These are phyloP conservation scores for Monotropa hypopitys DNA, from an alignment of 179 eudicot species.

Conservation along the genomic window DNA sequence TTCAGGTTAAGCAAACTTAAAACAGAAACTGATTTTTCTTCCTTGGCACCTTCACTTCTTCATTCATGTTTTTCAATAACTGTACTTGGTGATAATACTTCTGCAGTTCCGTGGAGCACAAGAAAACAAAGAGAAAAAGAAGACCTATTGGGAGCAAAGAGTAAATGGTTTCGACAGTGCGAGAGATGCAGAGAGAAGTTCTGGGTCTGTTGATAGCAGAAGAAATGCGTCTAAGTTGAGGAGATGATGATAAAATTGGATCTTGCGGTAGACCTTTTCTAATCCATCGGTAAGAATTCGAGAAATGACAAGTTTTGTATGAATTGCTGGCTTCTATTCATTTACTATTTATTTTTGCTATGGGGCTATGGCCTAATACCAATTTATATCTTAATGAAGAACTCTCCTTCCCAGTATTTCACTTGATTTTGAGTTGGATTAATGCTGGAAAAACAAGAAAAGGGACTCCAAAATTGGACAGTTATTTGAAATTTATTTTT, in stretches of 20 bases:
- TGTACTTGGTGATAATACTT: not conserved
- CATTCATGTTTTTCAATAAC: not conserved
- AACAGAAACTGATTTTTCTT: too few relatives aligned
- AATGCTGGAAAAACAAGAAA: too few relatives aligned
- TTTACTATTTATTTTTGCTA: not conserved
- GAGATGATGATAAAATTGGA: not conserved
- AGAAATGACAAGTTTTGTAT: not conserved
- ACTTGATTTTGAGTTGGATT: too few relatives aligned
- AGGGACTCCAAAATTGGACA: too few relatives aligned
- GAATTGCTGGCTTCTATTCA: too few relatives aligned
- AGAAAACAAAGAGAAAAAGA: conserved; percentile 12
- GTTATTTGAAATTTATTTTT: too few relatives aligned
- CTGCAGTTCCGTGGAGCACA: conserved; percentile 20
- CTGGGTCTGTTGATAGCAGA: not conserved
- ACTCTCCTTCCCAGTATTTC: too few relatives aligned
- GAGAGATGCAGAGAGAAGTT: not conserved
- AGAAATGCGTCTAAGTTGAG: not conserved
- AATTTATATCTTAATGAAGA: too few relatives aligned
- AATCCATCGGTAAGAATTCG: not conserved
- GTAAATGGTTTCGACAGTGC: conserved; percentile 11
- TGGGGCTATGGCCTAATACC: not conserved
- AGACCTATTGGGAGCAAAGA: conserved; percentile 11
- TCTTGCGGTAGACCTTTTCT: not conserved
- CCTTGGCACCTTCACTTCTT: not conserved
- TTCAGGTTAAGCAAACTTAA: too few relatives aligned